These are phyloP conservation scores for Aureobasidium subglaciale DNA, from an alignment of 2,329 filamentous ascomycete genomes.

Conservation along the genomic window DNA sequence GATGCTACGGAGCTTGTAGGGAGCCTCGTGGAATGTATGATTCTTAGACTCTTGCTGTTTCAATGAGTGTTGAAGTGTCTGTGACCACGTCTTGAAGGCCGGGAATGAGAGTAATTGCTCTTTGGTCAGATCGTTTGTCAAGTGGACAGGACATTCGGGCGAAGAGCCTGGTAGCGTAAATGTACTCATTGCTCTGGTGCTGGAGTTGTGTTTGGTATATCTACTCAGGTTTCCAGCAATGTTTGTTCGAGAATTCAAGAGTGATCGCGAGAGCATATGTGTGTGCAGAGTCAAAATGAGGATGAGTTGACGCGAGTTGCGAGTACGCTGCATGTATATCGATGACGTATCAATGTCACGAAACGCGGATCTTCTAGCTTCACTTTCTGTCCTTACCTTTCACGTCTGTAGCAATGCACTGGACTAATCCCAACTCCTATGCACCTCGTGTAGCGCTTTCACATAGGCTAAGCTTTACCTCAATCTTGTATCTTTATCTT, in stretches of 20 bases:
- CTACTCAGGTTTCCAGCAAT: background rate
- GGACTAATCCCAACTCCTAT: no score
- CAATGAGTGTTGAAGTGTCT: slow-evolving; percentile 43
- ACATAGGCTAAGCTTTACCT: no score
- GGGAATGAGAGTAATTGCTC: slow-evolving; percentile 44
- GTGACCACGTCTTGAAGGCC: slow-evolving; percentile 50
- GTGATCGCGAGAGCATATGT: background rate
- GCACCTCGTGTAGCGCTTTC: no score
- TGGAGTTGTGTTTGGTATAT: background rate
- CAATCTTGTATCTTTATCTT: no score
- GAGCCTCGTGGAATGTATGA: slow-evolving; percentile 46
- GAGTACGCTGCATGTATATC: background rate
- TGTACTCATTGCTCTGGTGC: slow-evolving; percentile 31
- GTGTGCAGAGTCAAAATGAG: background rate
- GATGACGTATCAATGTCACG: background rate
- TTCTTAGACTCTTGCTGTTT: slow-evolving; percentile 36
- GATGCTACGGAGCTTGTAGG: slow-evolving; percentile 46
- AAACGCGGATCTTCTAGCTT: background rate
- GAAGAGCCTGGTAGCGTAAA: slow-evolving; percentile 34
- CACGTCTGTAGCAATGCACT: no score
- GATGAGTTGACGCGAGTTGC: background rate
- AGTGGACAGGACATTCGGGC: slow-evolving; percentile 34
- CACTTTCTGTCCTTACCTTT: no score
- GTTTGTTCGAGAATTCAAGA: background rate
- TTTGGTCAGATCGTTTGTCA: slow-evolving; percentile 37